These are phyloP conservation scores for Pseudonitzschia multiseries DNA, from an alignment of 108 stramenopile species.

Conservation along the genomic window DNA sequence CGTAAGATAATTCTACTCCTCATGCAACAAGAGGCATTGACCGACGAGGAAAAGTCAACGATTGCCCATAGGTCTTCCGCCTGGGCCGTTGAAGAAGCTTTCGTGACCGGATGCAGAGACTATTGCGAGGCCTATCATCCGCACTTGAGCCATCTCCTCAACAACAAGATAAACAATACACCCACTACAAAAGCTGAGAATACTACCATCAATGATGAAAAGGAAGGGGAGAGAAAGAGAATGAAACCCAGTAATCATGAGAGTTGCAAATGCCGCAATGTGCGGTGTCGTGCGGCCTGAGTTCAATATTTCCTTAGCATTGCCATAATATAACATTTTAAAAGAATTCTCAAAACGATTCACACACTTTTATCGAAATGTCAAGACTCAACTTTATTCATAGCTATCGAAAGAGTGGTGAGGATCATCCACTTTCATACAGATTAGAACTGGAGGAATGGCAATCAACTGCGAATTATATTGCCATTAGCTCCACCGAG, in stretches of 20 bases:
- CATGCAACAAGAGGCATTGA: slow-evolving; percentile 5
- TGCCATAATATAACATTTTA: too few relatives aligned
- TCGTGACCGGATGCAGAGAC: slow-evolving; percentile 4
- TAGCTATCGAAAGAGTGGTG: too few relatives aligned
- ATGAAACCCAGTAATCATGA: not conserved
- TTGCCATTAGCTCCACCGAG: too few relatives aligned
- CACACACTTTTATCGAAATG: too few relatives aligned
- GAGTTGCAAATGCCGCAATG: not conserved
- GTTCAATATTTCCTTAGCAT: too few relatives aligned
- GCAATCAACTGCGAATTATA: too few relatives aligned
- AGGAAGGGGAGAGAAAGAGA: not conserved
- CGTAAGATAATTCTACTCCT: slow-evolving; percentile 8
- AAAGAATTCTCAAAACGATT: not conserved
- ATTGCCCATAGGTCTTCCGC: slow-evolving; percentile 1
- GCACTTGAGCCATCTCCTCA: not conserved
- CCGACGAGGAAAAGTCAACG: not conserved
- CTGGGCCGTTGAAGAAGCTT: slow-evolving; percentile 9
- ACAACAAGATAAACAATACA: not conserved
- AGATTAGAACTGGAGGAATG: too few relatives aligned
- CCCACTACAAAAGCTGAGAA: not conserved
- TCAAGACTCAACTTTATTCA: too few relatives aligned
- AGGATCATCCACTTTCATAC: too few relatives aligned
- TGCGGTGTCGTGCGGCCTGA: not conserved
- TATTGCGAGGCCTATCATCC: slow-evolving; percentile 14
- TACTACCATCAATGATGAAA: not conserved